These are phyloP conservation scores for Hyaloscypha finlandica DNA, from an alignment of 495 filamentous ascomycete species.

Conservation along the genomic window DNA sequence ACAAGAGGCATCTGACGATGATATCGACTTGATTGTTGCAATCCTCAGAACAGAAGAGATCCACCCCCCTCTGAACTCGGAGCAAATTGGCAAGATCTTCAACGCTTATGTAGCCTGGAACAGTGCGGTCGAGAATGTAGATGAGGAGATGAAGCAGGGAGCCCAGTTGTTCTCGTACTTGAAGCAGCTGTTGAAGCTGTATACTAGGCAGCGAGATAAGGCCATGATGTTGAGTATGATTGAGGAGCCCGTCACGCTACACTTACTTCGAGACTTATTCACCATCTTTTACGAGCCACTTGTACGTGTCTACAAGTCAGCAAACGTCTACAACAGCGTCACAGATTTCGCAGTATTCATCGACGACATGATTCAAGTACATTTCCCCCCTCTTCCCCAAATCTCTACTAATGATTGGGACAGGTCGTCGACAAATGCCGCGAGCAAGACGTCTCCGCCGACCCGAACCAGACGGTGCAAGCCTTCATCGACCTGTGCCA, in stretches of 20 bases:
- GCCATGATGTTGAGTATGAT: slow-evolving; percentile 95
- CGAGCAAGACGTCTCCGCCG: slow-evolving; percentile 86
- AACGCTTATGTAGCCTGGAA: slow-evolving; percentile 98
- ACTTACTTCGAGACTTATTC: slow-evolving; percentile 93
- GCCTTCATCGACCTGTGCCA: slow-evolving; percentile 96
- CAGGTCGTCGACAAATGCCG: slow-evolving; percentile 82
- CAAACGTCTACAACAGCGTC: slow-evolving; percentile 95
- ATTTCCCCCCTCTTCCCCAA: slow-evolving; percentile 19
- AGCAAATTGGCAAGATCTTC: slow-evolving; percentile 81
- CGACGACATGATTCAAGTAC: slow-evolving; percentile 78
- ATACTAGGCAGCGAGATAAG: slow-evolving; percentile 91
- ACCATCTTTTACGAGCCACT: slow-evolving; percentile 99
- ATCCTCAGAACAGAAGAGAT: slow-evolving; percentile 77
- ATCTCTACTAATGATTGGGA: slow-evolving; percentile 19
- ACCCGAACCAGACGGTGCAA: slow-evolving; percentile 99
- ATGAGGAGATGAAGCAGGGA: slow-evolving; percentile 82
- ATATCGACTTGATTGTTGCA: slow-evolving; percentile 79
- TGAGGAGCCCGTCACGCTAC: slow-evolving; percentile 90
- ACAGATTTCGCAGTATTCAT: slow-evolving; percentile 94
- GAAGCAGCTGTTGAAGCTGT: slow-evolving; percentile 92
- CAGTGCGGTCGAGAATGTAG: slow-evolving; percentile 86
- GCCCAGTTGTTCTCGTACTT: slow-evolving; percentile 90
- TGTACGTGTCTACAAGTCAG: slow-evolving; percentile 95
- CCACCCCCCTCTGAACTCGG: slow-evolving; percentile 62
- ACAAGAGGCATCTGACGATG: slow-evolving; percentile 65